Percentiles rank a stretch among this genome's conserved stretches.
Conservation (phyloP, 208 protist species). For the Trypanosoma melophagium region DNA sequence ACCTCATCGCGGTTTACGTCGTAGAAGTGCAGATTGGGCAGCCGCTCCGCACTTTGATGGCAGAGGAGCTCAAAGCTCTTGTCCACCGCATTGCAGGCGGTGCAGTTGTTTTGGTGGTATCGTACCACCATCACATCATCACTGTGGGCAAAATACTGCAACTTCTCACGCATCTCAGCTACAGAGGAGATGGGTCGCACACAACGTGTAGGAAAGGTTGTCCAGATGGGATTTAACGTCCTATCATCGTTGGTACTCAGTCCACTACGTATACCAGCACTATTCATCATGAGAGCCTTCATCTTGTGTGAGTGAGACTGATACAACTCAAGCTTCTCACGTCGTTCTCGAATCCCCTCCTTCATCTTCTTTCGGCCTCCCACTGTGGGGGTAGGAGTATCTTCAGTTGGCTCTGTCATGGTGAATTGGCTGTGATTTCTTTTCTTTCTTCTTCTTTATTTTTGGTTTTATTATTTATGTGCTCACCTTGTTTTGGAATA, state of each 20-base stretch:
- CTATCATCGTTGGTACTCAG: conserved; percentile 47
- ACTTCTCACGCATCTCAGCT: conserved; percentile 71
- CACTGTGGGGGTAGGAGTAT: background rate
- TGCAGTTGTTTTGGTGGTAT: conserved; percentile 82
- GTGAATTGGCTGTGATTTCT: too few relatives aligned
- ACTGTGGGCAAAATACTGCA: conserved; percentile 72
- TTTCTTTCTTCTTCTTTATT: too few relatives aligned
- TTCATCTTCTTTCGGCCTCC: background rate
- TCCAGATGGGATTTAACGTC: conserved; percentile 68
- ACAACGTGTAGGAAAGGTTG: conserved; percentile 70
- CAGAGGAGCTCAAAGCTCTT: conserved; percentile 84
- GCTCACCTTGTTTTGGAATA: too few relatives aligned
- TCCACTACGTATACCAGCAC: conserved; percentile 61
- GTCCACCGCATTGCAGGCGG: conserved; percentile 77
- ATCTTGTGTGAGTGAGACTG: conserved; percentile 81
- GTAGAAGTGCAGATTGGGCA: conserved; percentile 69
- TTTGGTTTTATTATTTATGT: background rate
- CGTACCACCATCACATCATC: conserved; percentile 85
- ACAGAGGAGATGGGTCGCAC: conserved; percentile 58
- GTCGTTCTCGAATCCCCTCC: conserved; percentile 41
- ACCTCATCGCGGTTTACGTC: conserved; percentile 68
- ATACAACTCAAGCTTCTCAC: conserved; percentile 70
- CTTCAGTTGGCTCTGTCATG: background rate
- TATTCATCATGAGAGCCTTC: conserved; percentile 83
- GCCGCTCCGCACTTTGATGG: conserved; percentile 52